Evolutionary conservation across 345 rosid genomes (phyloP), one percentile per base, ranked within the genome.

Genomic region (Lepidium aucheri): DNA sequence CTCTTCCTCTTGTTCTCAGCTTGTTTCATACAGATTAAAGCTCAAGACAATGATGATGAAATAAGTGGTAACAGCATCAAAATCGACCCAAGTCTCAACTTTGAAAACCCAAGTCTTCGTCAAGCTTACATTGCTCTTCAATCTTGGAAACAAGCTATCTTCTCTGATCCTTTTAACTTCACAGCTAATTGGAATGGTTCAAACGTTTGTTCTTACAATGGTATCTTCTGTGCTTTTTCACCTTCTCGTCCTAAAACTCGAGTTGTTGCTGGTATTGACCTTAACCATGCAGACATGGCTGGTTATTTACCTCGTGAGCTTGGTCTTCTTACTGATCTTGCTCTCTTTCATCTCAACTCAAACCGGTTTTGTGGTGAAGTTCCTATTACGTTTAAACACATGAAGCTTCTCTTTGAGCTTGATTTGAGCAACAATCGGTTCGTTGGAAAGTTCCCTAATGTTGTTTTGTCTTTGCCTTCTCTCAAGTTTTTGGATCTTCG

Each of bases 361-460:
- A 86, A 88, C 22, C 70, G 96, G 14, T 86, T 88, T 34, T 84
- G 92, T 60, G 92, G 96, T n/a, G n/a, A 20, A 9, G 84, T 88
- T 0, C 95, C 95, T 0, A 4, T 41, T 7, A 78, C 69, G 6
- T 88, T 88, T 32, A 53, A 77, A n/a, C 41, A 67, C 46, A 40
- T 88, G 74, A 85, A 82, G 79, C 80, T 88, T 32, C 84, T 85
- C 6, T 60, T 50, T 47, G 91, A 88, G 81, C 86, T 88, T 24
- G 95, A 88, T 49, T 45, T 88, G 8, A 88, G 95, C 50, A 85
- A 84, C 79, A 88, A 88, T 7, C 87, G 91, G 1, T 85, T 88
- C 13, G 95, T 78, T 0, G 91, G 95, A 1, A 74, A 76, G 52
- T 88, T 88, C 63, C 91, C 95, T 1, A 35, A 46, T 1, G 86